A percentile compares a stretch with the other conserved stretches of the same genome.
phyloP scores from a whole-genome alignment of 805 yeast genomes.

The Maudiozyma saulgeensis region DNA sequence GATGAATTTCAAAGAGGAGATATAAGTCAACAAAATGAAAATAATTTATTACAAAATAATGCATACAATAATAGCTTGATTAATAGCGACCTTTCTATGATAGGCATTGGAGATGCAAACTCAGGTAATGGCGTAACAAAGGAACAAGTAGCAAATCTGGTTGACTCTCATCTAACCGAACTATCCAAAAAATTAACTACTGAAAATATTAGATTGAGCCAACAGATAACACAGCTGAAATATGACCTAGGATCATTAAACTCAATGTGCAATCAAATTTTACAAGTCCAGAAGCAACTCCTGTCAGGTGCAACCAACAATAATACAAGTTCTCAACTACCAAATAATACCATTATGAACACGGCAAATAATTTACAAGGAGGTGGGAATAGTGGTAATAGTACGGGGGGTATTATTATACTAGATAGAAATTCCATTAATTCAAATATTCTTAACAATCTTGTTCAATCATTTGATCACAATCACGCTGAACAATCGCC shows the following conservation, averaged over 20 bases:
- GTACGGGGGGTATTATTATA: constrained; percentile 11
- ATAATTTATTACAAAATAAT: background rate
- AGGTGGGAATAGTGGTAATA: background rate
- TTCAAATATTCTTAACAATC: constrained; percentile 11
- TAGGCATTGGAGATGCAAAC: background rate
- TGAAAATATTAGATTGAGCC: constrained; percentile 24
- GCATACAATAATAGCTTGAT: background rate
- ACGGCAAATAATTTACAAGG: background rate
- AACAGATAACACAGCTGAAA: constrained; percentile 23
- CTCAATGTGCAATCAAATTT: constrained; percentile 21
- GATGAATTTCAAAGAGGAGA: constrained; percentile 12
- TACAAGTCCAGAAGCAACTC: constrained; percentile 19
- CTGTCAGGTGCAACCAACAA: constrained; percentile 4
- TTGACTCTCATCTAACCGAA: constrained; percentile 16
- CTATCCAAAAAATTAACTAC: constrained; percentile 23
- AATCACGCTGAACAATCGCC: constrained; percentile 1
- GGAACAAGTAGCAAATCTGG: constrained; percentile 2
- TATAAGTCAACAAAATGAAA: background rate
- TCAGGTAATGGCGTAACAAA: background rate
- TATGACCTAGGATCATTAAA: constrained; percentile 20
- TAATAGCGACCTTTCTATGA: background rate
- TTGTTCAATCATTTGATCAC: constrained; percentile 14
- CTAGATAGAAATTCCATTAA: constrained; percentile 20
- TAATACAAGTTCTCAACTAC: background rate
- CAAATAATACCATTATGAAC: background rate